Conservation (phyloP, 371 early-diverging fungal species). For the Chytridiales sp. region DNA sequence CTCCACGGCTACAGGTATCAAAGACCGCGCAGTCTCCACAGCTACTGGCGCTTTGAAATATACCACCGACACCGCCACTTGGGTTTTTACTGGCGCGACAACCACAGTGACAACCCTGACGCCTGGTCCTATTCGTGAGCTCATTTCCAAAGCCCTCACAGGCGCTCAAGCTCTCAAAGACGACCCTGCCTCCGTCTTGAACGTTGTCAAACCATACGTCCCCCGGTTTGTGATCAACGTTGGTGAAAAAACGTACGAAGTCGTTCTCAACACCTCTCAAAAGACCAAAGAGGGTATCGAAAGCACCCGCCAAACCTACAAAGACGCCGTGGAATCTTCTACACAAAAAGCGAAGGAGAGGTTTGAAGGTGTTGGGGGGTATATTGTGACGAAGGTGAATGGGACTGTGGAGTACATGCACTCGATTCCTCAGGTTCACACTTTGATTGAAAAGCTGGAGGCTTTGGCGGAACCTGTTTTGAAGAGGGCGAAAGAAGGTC, state of each 20-base stretch:
- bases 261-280: conserved; percentile 26
- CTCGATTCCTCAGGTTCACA: conserved; percentile 56
- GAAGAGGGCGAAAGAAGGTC: conserved; percentile 44
- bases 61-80: conserved; percentile 30
- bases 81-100: conserved; percentile 40
- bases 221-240: conserved; percentile 50
- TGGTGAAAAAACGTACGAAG: conserved; percentile 48
- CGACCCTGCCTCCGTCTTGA: conserved; percentile 67
- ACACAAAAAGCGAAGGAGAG: no score
- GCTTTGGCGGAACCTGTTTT: conserved; percentile 51
- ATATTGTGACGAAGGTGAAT: conserved; percentile 56
- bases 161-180: conserved; percentile 44
- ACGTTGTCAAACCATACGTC: conserved; percentile 54
- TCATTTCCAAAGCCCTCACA: conserved; percentile 57
- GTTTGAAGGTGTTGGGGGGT: no score
- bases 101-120: conserved; percentile 47
- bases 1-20: conserved; percentile 17
- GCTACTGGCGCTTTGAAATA: conserved; percentile 16
- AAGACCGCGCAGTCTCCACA: conserved; percentile 13
- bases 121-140: conserved; percentile 39
- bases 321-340: no score
- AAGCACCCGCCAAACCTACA: conserved; percentile 26
- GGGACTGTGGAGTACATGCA: conserved; percentile 53
- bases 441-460: conserved; percentile 59
- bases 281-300: conserved; percentile 14